phyloP scores from a whole-genome alignment of 495 filamentous ascomycete species.

The Opeltia flavorubescens region DNA sequence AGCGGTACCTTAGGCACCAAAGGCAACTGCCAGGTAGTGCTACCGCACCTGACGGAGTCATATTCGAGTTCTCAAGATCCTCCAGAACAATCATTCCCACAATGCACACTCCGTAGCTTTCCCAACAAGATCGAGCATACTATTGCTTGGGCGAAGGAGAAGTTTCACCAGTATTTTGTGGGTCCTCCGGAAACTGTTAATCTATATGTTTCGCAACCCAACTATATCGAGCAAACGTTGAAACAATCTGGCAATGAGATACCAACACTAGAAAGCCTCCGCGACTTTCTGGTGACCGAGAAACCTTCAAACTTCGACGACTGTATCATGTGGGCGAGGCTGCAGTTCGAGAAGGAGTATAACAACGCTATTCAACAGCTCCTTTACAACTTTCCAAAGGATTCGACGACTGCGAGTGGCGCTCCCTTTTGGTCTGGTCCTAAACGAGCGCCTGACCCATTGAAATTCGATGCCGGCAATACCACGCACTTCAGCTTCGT shows the following conservation, averaged over 20 bases:
- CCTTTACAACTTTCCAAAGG: slow-evolving; percentile 94
- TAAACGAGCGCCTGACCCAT: slow-evolving; percentile 86
- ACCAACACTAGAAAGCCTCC: slow-evolving; percentile 79
- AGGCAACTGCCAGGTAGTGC: slow-evolving; percentile 92
- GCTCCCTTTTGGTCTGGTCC: slow-evolving; percentile 97
- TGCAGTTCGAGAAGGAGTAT: slow-evolving; percentile 92
- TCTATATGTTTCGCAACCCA: slow-evolving; percentile 79
- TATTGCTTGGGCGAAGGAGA: slow-evolving; percentile 92
- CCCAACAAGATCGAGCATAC: slow-evolving; percentile 98
- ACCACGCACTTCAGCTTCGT: slow-evolving; percentile 76
- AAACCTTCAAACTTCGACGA: slow-evolving; percentile 90
- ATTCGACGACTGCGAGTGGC: slow-evolving; percentile 73
- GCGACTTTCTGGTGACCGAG: slow-evolving; percentile 81
- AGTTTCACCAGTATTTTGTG: slow-evolving; percentile 89
- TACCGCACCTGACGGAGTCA: slow-evolving; percentile 84
- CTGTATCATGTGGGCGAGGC: slow-evolving; percentile 85
- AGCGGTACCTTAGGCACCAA: slow-evolving; percentile 96
- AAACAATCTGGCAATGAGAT: slow-evolving; percentile 97
- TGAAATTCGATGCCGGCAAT: slow-evolving; percentile 77
- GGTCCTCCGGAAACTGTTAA: slow-evolving; percentile 91
- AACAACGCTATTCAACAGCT: slow-evolving; percentile 95
- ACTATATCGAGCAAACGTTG: slow-evolving; percentile 77
- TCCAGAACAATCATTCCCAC: slow-evolving; percentile 95
- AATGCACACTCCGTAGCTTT: slow-evolving; percentile 96
- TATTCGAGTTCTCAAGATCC: slow-evolving; percentile 98